These are phyloP conservation scores for Lentinula raphanica DNA, from an alignment of 768 basidiomycete species.

Conservation along the genomic window DNA sequence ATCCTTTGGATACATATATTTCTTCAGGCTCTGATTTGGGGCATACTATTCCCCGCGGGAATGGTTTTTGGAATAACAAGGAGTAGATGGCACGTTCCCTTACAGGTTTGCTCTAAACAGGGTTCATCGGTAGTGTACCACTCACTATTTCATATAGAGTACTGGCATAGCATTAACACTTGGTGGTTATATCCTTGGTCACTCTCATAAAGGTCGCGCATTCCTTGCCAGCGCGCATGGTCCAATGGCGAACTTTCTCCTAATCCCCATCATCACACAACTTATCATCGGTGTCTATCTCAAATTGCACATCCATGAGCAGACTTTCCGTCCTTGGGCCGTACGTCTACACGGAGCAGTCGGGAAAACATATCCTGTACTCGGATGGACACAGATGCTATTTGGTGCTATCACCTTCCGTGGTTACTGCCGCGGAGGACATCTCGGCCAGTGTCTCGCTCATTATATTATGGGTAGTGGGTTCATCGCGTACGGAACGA, in stretches of 20 bases:
- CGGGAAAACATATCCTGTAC: slow-evolving; percentile 76
- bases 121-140: not conserved
- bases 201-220: slow-evolving; percentile 75
- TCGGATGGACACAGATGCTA: slow-evolving; percentile 87
- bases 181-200: slow-evolving; percentile 77
- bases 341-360: slow-evolving; percentile 71
- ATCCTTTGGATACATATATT: slow-evolving; percentile 81
- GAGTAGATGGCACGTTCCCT: slow-evolving; percentile 87
- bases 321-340: slow-evolving; percentile 63
- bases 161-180: slow-evolving; percentile 64
- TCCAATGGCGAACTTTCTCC: slow-evolving; percentile 56
- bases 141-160: slow-evolving; percentile 33
- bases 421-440: slow-evolving; percentile 75
- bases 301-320: slow-evolving; percentile 86
- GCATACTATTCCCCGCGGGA: slow-evolving; percentile 78
- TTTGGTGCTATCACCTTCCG: slow-evolving; percentile 74
- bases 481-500: slow-evolving; percentile 81
- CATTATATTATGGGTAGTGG: slow-evolving; percentile 90
- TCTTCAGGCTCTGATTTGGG: slow-evolving; percentile 78
- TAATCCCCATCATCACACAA: slow-evolving; percentile 64
- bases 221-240: slow-evolving; percentile 77
- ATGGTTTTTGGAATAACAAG: slow-evolving; percentile 73
- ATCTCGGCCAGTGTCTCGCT: slow-evolving; percentile 81
- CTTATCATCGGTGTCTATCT: slow-evolving; percentile 78
- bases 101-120: slow-evolving; percentile 52